Percentiles rank a stretch among this genome's conserved stretches.
These are phyloP conservation scores for Curvularia lunata DNA, from an alignment of 2,329 filamentous ascomycete genomes.

Conservation along the genomic window DNA sequence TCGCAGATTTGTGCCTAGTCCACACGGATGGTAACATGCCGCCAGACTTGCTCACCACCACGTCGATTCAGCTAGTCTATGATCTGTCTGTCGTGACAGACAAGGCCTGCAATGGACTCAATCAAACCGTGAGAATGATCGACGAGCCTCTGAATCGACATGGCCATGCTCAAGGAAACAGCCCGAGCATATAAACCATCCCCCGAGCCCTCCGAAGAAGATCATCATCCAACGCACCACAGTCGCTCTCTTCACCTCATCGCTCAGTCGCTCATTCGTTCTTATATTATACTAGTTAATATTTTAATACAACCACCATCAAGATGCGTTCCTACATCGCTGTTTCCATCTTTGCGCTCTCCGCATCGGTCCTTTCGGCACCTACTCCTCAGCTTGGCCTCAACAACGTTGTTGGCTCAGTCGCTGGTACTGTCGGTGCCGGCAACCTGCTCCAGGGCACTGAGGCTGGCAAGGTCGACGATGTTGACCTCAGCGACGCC, in stretches of 20 bases:
- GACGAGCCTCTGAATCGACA: conserved; percentile 5
- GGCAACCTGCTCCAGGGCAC: conserved; percentile 15
- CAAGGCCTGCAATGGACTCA: neutral
- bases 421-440: conserved; percentile 17
- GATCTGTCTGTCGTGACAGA: neutral
- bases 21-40: neutral
- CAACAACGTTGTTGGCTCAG: conserved; percentile 16
- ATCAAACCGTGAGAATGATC: conserved; percentile 5
- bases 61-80: neutral
- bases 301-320: conserved; percentile 4
- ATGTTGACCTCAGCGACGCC: conserved; percentile 17
- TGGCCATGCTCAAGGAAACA: neutral
- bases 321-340: conserved; percentile 23
- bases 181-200: conserved; percentile 9
- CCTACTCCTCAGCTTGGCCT: conserved; percentile 20
- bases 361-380: conserved; percentile 24
- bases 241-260: conserved; percentile 7
- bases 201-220: neutral
- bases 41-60: neutral
- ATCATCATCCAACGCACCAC: conserved; percentile 12
- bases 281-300: neutral
- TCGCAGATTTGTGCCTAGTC: neutral
- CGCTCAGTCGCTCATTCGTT: conserved; percentile 6
- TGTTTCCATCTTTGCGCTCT: conserved; percentile 22
- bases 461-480: conserved; percentile 21